Evolutionary conservation across 768 basidiomycete species (phyloP), one percentile per base, ranked within the genome.

Genomic region (Mycena kentingensis): DNA sequence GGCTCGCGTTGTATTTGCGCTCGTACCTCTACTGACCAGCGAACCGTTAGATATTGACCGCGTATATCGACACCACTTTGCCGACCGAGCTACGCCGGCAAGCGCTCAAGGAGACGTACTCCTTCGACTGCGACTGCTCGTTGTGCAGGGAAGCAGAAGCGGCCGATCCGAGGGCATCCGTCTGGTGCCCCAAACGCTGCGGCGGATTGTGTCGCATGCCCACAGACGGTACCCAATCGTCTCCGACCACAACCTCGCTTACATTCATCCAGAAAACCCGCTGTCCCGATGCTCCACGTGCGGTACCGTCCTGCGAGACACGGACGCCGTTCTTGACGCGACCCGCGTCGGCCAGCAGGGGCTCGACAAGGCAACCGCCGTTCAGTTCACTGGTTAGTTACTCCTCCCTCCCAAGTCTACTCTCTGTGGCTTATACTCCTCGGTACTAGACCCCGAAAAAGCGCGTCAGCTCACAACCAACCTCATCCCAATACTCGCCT

Each of bases 41-140:
- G 18, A 28, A n/a, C 31, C 31, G 36, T 5, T 49, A 94, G 93
- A 76, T 98, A 36, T 57, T 88, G 29, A 93, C 87, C 0, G 76
- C 90, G 8, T 98, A 98, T 59, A 77, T 97, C 38, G 96, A 98
- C 65, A 83, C 88, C 0, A 90, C 92, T 0, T 72, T 89, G 2
- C 88, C 93, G 0, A 71, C 68, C 10, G 51, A 61, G 0, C 65
- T 75, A 18, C 76, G 95, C 25, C 85, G 81, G 54, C 66, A 68
- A 27, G 72, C 79, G 1, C 75, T 98, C 18, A 61, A 70, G 37
- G 84, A 87, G 53, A 85, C 88, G 1, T 97, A 98, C 68, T 77
- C 80, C 58, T 98, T 98, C 61, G 70, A 62, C 7, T 98, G 95
- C 61, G 60, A 51, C 11, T 98, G 96, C 63, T 25, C 55, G 0